Conservation (phyloP, 2,329 filamentous ascomycete species). For the Leptographium flavum region DNA sequence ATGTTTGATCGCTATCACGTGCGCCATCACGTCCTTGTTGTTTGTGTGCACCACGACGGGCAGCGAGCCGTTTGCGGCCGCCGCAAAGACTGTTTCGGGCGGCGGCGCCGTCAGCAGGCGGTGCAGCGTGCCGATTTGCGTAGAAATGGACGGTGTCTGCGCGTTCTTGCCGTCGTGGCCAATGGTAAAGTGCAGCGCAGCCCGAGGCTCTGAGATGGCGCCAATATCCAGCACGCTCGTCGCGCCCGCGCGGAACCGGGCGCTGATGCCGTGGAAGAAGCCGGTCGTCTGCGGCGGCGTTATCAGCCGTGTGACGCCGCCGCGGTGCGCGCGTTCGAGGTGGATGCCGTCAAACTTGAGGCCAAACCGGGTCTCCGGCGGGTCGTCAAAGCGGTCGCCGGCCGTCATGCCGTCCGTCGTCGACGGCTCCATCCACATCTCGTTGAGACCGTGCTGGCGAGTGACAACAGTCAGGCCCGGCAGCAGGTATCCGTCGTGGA, state of each 20-base stretch:
- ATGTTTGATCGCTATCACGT: constrained; percentile 22
- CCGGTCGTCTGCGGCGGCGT: constrained; percentile 19
- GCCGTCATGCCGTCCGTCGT: constrained; percentile 30
- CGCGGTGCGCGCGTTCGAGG: constrained; percentile 26
- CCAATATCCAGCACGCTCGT: constrained; percentile 7
- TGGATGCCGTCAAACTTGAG: constrained; percentile 24
- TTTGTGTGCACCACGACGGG: constrained; percentile 25
- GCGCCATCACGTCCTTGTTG: constrained; percentile 16
- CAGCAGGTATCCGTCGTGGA: constrained; percentile 31
- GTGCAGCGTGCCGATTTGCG: background rate
- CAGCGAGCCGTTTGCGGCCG: constrained; percentile 18
- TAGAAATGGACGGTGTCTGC: background rate
- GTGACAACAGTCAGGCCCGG: constrained; percentile 36
- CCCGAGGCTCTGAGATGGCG: background rate
- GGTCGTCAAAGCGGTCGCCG: constrained; percentile 16
- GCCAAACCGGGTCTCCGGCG: constrained; percentile 25
- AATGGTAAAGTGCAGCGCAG: constrained; percentile 2
- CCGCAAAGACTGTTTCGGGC: background rate
- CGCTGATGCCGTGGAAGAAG: constrained; percentile 18
- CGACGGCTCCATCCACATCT: constrained; percentile 28
- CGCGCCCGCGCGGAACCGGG: constrained; percentile 16
- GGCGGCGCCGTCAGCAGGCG: background rate
- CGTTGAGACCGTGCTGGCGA: constrained; percentile 30
- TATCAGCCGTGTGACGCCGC: constrained; percentile 28
- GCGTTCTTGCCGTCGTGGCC: constrained; percentile 1